phyloP scores from a whole-genome alignment of 208 protist genomes.

The Acanthamoeba royreba region DNA sequence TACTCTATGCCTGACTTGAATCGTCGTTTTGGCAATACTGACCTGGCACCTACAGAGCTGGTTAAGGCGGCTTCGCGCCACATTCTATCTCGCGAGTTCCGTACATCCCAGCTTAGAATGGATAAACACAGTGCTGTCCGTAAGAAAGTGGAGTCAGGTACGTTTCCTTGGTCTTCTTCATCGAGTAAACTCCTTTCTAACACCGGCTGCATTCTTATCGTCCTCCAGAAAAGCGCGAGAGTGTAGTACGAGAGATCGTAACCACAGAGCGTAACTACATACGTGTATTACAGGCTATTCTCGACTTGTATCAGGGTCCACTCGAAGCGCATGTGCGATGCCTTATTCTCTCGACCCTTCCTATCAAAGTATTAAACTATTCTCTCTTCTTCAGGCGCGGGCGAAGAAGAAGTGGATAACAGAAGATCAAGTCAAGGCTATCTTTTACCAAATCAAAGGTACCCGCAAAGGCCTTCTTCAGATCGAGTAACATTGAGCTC shows the following conservation, averaged over 20 bases:
- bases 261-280: slow-evolving; percentile 43
- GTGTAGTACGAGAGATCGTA: slow-evolving; percentile 32
- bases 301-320: slow-evolving; percentile 32
- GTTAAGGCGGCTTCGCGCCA: neutral
- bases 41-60: neutral
- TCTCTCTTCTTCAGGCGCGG: too few species aligned
- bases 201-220: too few species aligned
- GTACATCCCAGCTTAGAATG: neutral
- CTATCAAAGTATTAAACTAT: too few species aligned
- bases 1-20: too few species aligned
- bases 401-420: slow-evolving; percentile 9
- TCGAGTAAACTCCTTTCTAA: too few species aligned
- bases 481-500: too few species aligned
- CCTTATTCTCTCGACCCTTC: too few species aligned
- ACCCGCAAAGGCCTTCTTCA: neutral
- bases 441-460: neutral
- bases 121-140: neutral
- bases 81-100: neutral
- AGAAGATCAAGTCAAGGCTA: neutral
- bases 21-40: too few species aligned
- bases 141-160: neutral
- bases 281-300: neutral
- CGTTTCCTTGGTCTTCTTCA: too few species aligned
- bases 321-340: too few species aligned
- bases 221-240: slow-evolving; percentile 1